Base-by-base conservation (phyloP, 305 asterid genomes). In the Ruellia speciosa region DNA sequence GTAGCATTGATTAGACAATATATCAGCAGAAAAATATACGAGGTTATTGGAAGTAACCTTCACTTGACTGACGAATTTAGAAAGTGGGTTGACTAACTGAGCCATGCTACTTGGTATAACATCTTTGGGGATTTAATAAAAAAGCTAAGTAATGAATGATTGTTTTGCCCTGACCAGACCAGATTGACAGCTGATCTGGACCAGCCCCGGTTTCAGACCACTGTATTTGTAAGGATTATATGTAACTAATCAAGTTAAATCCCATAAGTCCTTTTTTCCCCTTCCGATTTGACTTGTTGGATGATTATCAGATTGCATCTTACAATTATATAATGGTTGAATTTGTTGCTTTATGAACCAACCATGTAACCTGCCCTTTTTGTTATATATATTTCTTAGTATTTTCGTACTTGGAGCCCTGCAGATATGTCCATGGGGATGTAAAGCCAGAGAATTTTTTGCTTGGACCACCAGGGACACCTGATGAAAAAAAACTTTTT, bases 361-460 rank as follows among this genome's bases (percentile, higher is more conserved):
- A 43, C 49, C 49, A 54, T 6, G 28, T 46, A 20, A 15, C 55
- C 50, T 14, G 18, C 10, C 18, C 19, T 14, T 52, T 43, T 8
- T 28, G 37, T 55, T 8, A 10, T n/a, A n/a, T n/a, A n/a, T n/a
- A 56, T n/a, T 54, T 14, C 19, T 16, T 0, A 6, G 20, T 61
- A 12, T 34, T 67, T 67, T 15, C 14, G 20, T 15, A 35, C 41
- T 63, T 57, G 49, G 49, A 51, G 34, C 46, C 57, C 57, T 66
- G 53, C 79, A 82, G 89, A 63, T 82, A 71, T 72, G 86, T 82
- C 63, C 89, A 82, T 35, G 89, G 89, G 31, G 89, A 79, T 72
- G 81, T 82, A 33, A 82, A 82, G 73, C 89, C 89, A 3, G 89
- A 82, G 70, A 82, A 82, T 61, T 82, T 82, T 70, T 67, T 82